Evolutionary conservation across 768 basidiomycete species (phyloP), one percentile per base, ranked within the genome.

Genomic region (Lactarius sp.): DNA sequence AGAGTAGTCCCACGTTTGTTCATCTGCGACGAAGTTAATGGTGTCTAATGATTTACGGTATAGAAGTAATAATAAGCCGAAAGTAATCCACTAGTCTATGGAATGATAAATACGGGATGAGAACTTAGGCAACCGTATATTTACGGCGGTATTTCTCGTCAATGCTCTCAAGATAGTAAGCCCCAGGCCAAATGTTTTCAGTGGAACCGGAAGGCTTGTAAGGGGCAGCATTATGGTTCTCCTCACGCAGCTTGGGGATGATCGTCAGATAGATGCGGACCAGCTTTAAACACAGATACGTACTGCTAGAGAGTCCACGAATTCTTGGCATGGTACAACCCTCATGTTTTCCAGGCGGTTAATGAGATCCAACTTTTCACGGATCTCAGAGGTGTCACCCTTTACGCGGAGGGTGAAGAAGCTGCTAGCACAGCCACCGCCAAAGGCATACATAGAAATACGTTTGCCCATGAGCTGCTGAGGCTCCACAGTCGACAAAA

Each of bases 391-490:
- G 13, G 92, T 94, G 71, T 94, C 90, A 62, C 94, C 94, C 80
- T 88, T 90, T 70, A 98, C 85, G 60, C 84, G 82, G 59, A 94
- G 77, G 27, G 87, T 85, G 81, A 87, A 99, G 88, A 98, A 97
- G 64, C 86, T 88, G 52, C 92, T 87, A n/a, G 97, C 95, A 67
- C 93, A 91, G 55, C 97, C 97, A 59, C 86, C 87, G 47, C 97
- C 97, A 74, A 94, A 99, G n/a, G 92, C 92, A 80, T 94, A 99
- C 82, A 98, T 81, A 70, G 86, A 88, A 72, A 96, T 80, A 33
- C 94, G 87, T 81, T 94, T 97, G 77, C 84, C 87, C 70, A 79
- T 75, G 59, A 95, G 79, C 68, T 85, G 80, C 7, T 82, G 75
- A 9, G 91, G 86, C 69, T 86, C 84, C 44, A 92, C 83, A 31